These are phyloP conservation scores for Oryza meyeriana DNA, from an alignment of 176 grass and related monocot species.

Conservation along the genomic window DNA sequence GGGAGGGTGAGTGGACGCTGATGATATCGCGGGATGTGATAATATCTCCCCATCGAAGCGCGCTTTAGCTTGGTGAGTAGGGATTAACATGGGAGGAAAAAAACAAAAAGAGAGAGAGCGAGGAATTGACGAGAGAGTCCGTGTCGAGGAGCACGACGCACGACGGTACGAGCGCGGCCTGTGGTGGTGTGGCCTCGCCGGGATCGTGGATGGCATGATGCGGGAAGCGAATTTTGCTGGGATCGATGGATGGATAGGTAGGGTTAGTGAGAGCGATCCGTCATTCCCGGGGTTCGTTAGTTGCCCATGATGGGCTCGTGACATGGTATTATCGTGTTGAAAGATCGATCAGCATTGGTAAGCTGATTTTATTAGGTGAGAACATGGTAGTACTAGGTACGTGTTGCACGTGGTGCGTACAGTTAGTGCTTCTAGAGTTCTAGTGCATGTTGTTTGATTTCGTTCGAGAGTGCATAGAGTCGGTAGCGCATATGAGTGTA, in stretches of 20 bases:
- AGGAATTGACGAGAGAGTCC: background rate
- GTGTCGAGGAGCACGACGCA: background rate
- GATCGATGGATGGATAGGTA: background rate
- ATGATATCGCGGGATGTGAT: background rate
- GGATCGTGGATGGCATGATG: background rate
- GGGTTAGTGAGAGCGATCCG: background rate
- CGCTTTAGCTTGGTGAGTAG: background rate
- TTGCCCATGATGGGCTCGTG: background rate
- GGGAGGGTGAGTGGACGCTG: background rate
- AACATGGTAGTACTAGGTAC: background rate
- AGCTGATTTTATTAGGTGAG: background rate
- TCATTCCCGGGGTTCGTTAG: background rate
- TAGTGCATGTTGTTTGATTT: background rate
- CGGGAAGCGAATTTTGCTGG: background rate
- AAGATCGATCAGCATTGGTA: background rate
- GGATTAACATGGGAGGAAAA: conserved; percentile 1
- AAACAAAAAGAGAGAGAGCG: background rate
- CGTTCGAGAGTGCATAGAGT: background rate
- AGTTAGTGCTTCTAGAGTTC: no score
- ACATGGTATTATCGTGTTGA: background rate
- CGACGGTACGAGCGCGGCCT: background rate
- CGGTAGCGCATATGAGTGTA: no score
- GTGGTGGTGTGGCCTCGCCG: background rate
- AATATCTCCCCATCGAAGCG: background rate
- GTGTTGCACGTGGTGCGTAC: conserved; percentile 6